phyloP scores from a whole-genome alignment of 2,329 filamentous ascomycete genomes.

The Cytospora leucostoma region DNA sequence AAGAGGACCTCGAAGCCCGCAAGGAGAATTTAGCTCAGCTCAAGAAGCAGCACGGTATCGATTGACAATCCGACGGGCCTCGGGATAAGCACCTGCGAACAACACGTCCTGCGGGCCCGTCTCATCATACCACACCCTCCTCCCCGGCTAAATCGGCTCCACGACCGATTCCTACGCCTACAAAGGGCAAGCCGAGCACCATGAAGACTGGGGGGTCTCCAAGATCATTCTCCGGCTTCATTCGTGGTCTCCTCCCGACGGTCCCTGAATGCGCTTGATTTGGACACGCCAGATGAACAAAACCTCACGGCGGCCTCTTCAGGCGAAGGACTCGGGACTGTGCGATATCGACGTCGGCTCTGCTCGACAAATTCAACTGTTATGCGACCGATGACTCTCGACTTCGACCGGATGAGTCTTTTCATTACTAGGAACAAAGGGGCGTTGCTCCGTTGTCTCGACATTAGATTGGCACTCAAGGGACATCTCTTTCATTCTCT shows the following conservation, averaged over 20 bases:
- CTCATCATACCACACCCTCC: conserved; percentile 49
- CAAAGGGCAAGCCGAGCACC: conserved; percentile 27
- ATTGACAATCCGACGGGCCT: conserved; percentile 84
- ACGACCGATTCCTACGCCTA: conserved; percentile 26
- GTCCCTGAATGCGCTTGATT: conserved; percentile 39
- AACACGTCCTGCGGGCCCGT: conserved; percentile 63
- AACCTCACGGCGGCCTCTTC: conserved; percentile 21
- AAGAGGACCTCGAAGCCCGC: conserved; percentile 90
- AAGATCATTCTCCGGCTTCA: conserved; percentile 39
- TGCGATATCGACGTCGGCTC: conserved; percentile 18
- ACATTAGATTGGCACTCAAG: conserved; percentile 22
- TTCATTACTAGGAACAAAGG: conserved; percentile 20
- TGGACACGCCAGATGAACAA: conserved; percentile 21
- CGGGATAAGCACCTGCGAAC: conserved; percentile 52
- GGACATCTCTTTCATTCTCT: conserved; percentile 18
- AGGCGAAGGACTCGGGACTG: conserved; percentile 8
- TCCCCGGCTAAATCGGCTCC: conserved; percentile 32
- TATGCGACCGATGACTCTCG: conserved; percentile 22
- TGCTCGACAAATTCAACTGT: conserved; percentile 11
- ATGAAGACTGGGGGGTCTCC: conserved; percentile 42
- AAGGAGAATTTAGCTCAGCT: conserved; percentile 97
- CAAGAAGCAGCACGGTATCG: conserved; percentile 97
- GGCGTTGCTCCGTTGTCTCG: conserved; percentile 22
- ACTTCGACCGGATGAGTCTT: conserved; percentile 17
- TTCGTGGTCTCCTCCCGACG: conserved; percentile 41